phyloP scores from a whole-genome alignment of 2,329 filamentous ascomycete species.

The Nigrograna mackinnonii region DNA sequence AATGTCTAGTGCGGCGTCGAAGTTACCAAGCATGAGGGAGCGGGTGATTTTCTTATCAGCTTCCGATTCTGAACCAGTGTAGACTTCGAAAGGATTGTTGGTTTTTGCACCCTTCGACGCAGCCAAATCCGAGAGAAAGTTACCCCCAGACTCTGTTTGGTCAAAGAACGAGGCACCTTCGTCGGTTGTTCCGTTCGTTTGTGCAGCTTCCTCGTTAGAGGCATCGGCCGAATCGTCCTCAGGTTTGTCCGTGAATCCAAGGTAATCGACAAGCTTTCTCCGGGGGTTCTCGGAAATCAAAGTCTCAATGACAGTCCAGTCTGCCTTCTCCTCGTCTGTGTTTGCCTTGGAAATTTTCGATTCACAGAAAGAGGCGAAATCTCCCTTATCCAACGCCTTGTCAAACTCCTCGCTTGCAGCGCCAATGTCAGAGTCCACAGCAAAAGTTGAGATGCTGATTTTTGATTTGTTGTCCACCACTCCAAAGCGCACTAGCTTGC shows the following conservation, averaged over 20 bases:
- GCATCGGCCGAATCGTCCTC: slow-evolving; percentile 44
- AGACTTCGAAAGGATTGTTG: slow-evolving; percentile 91
- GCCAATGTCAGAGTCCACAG: slow-evolving; percentile 84
- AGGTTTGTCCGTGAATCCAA: slow-evolving; percentile 74
- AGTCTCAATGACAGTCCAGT: slow-evolving; percentile 94
- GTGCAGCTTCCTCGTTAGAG: slow-evolving; percentile 41
- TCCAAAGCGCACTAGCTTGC: slow-evolving; percentile 81
- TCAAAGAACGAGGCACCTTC: slow-evolving; percentile 76
- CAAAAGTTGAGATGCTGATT: slow-evolving; percentile 83
- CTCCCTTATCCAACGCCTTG: slow-evolving; percentile 74
- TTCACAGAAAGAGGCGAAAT: slow-evolving; percentile 79
- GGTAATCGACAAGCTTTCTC: slow-evolving; percentile 81
- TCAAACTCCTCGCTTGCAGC: slow-evolving; percentile 86
- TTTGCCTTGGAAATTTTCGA: slow-evolving; percentile 74
- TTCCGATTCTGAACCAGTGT: slow-evolving; percentile 79
- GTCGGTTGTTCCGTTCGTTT: slow-evolving; percentile 50
- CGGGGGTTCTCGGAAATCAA: slow-evolving; percentile 84
- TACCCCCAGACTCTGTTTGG: slow-evolving; percentile 71
- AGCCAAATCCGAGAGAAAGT: slow-evolving; percentile 82
- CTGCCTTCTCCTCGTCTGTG: slow-evolving; percentile 89
- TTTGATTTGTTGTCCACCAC: slow-evolving; percentile 73
- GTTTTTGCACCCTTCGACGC: slow-evolving; percentile 91
- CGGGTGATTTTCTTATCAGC: slow-evolving; percentile 86
- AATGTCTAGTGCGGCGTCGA: slow-evolving; percentile 85
- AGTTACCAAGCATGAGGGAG: slow-evolving; percentile 86